Conservation (phyloP, 345 rosid genomes). For the Populus alba region DNA sequence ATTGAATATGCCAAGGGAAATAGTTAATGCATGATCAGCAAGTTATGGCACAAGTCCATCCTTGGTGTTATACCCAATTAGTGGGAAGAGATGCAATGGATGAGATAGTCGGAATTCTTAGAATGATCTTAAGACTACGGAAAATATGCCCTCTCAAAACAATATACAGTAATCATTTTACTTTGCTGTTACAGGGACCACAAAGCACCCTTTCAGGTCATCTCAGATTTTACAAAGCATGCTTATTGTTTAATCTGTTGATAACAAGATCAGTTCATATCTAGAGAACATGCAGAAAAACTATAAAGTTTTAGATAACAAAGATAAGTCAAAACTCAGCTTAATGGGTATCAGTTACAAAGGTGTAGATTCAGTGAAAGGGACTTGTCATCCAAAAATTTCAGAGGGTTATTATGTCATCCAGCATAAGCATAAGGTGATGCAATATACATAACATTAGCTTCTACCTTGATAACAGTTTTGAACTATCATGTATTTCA, state of each 20-base stretch:
- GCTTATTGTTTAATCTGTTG: too few species aligned
- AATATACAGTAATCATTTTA: background rate
- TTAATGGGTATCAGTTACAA: background rate
- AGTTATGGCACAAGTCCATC: slow-evolving; percentile 1
- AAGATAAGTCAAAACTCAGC: background rate
- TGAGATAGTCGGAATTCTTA: too few species aligned
- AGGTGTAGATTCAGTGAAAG: background rate
- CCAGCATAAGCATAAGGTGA: background rate
- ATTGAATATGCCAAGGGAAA: background rate
- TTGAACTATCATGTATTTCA: background rate
- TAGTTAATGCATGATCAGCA: background rate
- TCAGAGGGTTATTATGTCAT: background rate
- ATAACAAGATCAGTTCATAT: too few species aligned
- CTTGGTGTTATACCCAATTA: background rate
- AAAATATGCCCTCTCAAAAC: background rate
- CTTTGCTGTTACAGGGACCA: background rate
- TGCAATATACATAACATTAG: background rate
- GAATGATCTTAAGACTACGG: background rate
- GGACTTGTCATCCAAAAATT: background rate
- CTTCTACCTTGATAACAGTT: background rate
- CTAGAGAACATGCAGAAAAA: background rate
- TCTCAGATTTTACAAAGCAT: background rate
- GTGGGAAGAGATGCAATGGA: background rate
- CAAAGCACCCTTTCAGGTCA: background rate
- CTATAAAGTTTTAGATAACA: background rate